A percentile compares a stretch with the other conserved stretches of the same genome.
Conservation (phyloP, 345 rosid species). For the Populus alba region DNA sequence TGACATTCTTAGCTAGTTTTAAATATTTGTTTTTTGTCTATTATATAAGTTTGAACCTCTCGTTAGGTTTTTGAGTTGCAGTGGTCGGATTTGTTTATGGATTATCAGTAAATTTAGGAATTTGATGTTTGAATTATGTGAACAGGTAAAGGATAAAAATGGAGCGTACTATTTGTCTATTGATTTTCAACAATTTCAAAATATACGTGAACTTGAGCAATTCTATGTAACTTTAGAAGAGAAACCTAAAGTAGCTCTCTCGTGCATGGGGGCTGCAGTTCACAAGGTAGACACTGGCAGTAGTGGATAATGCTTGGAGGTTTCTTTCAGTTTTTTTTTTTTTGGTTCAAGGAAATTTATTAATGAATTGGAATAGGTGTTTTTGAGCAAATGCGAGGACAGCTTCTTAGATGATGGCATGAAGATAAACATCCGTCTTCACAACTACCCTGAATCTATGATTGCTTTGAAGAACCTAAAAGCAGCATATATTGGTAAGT, state of each 20-base stretch:
- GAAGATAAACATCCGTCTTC: slow-evolving; percentile 70
- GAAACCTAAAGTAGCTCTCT: slow-evolving; percentile 70
- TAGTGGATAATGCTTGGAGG: background rate
- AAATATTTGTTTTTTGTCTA: no score
- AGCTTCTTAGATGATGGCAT: slow-evolving; percentile 39
- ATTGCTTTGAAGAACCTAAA: slow-evolving; percentile 80
- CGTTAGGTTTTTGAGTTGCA: background rate
- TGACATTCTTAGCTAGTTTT: no score
- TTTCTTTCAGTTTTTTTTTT: background rate
- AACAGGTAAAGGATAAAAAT: slow-evolving; percentile 63
- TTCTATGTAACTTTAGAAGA: slow-evolving; percentile 61
- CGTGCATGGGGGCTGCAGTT: slow-evolving; percentile 77
- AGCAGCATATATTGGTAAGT: slow-evolving; percentile 92
- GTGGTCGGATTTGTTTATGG: background rate
- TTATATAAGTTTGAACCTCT: background rate
- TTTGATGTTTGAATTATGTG: background rate
- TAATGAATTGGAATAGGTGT: slow-evolving; percentile 1
- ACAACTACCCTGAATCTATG: slow-evolving; percentile 76
- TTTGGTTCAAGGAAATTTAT: background rate
- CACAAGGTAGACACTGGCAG: slow-evolving; percentile 53
- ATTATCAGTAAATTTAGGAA: background rate
- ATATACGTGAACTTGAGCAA: slow-evolving; percentile 45
- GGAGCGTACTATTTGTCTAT: slow-evolving; percentile 53
- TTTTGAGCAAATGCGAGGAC: slow-evolving; percentile 31
- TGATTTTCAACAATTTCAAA: slow-evolving; percentile 67